A percentile compares a stretch with the other conserved stretches of the same genome.
Evolutionary conservation across 2,329 filamentous ascomycete genomes (phyloP).

Genomic region (Ophiosphaerella herpotricha): DNA sequence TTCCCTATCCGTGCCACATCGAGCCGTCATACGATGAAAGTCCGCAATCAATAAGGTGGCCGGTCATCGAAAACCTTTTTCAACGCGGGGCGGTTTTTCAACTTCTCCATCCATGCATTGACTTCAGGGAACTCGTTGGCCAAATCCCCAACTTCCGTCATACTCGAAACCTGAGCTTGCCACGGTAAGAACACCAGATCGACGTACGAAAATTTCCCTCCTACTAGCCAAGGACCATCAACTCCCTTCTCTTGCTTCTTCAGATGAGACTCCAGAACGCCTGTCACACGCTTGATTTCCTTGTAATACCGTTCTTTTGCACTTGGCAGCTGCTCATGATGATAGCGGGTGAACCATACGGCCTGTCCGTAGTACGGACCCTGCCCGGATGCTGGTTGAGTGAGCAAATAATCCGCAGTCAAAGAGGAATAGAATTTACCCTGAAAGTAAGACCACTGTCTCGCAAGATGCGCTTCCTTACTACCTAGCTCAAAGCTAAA

Average conservation of each 20-base stretch:
- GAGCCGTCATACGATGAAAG: background rate
- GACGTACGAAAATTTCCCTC: slow-evolving; percentile 29
- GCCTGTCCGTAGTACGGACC: slow-evolving; percentile 52
- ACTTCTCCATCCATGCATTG: slow-evolving; percentile 21
- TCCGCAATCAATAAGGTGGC: background rate
- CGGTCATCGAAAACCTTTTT: background rate
- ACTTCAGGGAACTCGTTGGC: slow-evolving; percentile 14
- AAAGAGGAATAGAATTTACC: slow-evolving; percentile 9
- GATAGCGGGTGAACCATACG: slow-evolving; percentile 45
- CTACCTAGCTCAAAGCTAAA: slow-evolving; percentile 42
- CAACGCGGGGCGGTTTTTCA: slow-evolving; percentile 4
- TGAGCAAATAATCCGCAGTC: background rate
- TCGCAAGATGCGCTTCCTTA: slow-evolving; percentile 46
- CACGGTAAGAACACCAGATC: slow-evolving; percentile 34
- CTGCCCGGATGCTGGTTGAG: slow-evolving; percentile 43
- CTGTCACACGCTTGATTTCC: slow-evolving; percentile 53
- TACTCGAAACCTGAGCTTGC: slow-evolving; percentile 14
- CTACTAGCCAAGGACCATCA: slow-evolving; percentile 38
- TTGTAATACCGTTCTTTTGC: slow-evolving; percentile 54
- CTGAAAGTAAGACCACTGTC: slow-evolving; percentile 55
- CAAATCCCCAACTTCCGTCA: slow-evolving; percentile 11
- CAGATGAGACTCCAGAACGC: slow-evolving; percentile 52
- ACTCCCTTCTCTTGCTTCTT: slow-evolving; percentile 15
- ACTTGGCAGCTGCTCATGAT: slow-evolving; percentile 50
- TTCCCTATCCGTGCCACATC: background rate